A percentile compares a stretch with the other conserved stretches of the same genome.
These are phyloP conservation scores for Herpomyces periplanetae DNA, from an alignment of 2,329 filamentous ascomycete genomes.

Conservation along the genomic window DNA sequence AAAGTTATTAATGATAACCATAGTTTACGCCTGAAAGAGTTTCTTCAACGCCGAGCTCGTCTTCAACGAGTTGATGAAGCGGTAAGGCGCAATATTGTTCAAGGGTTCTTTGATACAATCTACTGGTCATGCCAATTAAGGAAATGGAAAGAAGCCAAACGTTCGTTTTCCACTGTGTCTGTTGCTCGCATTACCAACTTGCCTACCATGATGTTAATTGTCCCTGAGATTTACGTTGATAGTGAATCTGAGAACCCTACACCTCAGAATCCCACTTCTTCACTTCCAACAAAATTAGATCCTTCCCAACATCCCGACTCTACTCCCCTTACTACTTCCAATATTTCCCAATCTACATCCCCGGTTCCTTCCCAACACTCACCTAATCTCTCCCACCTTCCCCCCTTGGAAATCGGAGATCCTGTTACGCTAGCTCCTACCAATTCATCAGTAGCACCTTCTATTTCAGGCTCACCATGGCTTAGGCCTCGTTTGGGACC, in stretches of 20 bases:
- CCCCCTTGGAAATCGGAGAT: constrained; percentile 8
- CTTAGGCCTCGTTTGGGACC: no score
- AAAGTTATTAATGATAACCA: constrained; percentile 96
- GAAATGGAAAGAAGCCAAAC: constrained; percentile 27
- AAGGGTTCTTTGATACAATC: constrained; percentile 79
- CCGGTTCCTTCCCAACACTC: constrained; percentile 10
- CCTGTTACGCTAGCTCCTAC: constrained; percentile 6
- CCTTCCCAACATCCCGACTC: constrained; percentile 2
- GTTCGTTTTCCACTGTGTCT: no score
- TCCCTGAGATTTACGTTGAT: constrained; percentile 67
- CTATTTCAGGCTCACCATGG: no score
- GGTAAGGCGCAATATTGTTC: constrained; percentile 51
- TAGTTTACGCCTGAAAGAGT: constrained; percentile 74
- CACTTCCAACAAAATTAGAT: constrained; percentile 6
- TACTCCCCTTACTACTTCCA: constrained; percentile 4
- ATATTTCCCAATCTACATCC: constrained; percentile 4
- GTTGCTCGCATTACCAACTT: constrained; percentile 34
- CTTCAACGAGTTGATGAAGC: constrained; percentile 82
- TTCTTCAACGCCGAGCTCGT: constrained; percentile 50
- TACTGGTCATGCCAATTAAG: constrained; percentile 59
- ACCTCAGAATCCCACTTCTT: constrained; percentile 6
- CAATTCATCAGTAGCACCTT: no score
- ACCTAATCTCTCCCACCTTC: constrained; percentile 14
- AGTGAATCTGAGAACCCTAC: constrained; percentile 18
- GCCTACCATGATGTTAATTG: constrained; percentile 36